Evolutionary conservation across 352 stramenopile genomes (phyloP), one percentile per base, ranked within the genome.

Genomic region (Phytophthora cryptogea): DNA sequence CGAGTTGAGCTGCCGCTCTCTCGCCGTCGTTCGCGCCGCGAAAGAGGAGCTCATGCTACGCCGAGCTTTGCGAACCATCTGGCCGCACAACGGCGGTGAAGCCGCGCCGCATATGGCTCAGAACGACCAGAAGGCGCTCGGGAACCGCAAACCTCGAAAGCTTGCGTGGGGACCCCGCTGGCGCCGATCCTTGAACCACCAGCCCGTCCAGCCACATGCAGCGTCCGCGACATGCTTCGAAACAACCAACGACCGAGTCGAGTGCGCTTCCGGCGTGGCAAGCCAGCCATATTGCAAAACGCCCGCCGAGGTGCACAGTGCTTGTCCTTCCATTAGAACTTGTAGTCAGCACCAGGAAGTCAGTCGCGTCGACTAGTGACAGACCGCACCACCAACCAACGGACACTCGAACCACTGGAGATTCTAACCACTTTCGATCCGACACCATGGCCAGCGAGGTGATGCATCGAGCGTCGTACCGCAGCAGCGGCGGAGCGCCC

Each of bases 281-380:
- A 16, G 14, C 20, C 20, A 23, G 20, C 11, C 35, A 43, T 43
- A 43, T 43, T 17, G 37, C 16, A 43, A 43, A 43, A 43, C 37
- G 37, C 37, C 16, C 37, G n/a, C 5, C 16, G 26, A 11, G 6
- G 37, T 43, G n/a, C 14, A 27, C 20, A 43, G 37, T 14, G 37
- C 37, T 16, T 43, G 20, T 27, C 37, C 16, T 27, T 27, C 16
- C 3, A 11, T 43, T 27, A 2, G 17, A 20, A 39, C 49, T 45
- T 58, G n/a, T 62, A 73, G 61, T 60, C 50, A 63, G 63, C 31
- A 13, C 37, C 31, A 52, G 48, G 13, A 39, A 63, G 49, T 70
- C 62, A 32, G 54, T 39, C 17, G 16, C 56, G 27, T 40, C 51
- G 26, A 58, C 59, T 59, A 51, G 54, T 56, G 53, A 64, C 60